Conservation (phyloP, 495 filamentous ascomycete species). For the Aspergillus conjunctus region DNA sequence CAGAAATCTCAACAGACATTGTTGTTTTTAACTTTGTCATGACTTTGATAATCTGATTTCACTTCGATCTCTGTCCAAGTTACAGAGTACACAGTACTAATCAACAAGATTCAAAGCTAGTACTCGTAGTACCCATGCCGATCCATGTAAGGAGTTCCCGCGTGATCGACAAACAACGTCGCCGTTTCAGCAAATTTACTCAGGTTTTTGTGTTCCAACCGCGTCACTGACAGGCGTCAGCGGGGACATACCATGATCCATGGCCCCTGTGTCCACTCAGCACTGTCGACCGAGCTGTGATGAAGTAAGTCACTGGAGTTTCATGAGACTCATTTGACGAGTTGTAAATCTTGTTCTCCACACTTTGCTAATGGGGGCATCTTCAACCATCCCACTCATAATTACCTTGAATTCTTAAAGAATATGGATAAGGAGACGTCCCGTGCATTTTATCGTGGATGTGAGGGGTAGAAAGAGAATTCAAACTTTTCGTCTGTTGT, state of each 20-base stretch:
- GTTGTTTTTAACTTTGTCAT: too few relatives aligned
- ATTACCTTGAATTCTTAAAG: neutral
- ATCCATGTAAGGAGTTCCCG: constrained; percentile 41
- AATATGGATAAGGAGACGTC: neutral
- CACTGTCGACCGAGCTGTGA: constrained; percentile 1
- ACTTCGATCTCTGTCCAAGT: too few relatives aligned
- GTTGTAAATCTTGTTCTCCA: constrained; percentile 11
- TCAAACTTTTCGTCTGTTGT: too few relatives aligned
- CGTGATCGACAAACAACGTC: constrained; percentile 40
- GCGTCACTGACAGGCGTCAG: constrained; percentile 19
- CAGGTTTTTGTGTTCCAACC: constrained; percentile 17
- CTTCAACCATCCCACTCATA: neutral
- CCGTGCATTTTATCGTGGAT: neutral
- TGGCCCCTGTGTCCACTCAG: neutral
- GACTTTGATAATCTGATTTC: too few relatives aligned
- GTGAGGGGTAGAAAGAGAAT: too few relatives aligned
- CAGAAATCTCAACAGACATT: too few relatives aligned
- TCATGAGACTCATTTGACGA: constrained; percentile 8
- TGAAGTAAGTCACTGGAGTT: neutral
- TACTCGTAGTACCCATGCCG: constrained; percentile 14
- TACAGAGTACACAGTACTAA: too few relatives aligned
- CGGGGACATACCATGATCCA: neutral
- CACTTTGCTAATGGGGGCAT: constrained; percentile 1
- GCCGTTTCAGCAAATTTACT: constrained; percentile 16
- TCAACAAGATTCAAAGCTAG: constrained; percentile 7